phyloP scores from a whole-genome alignment of 345 rosid genomes.

The Barbarea vulgaris region DNA sequence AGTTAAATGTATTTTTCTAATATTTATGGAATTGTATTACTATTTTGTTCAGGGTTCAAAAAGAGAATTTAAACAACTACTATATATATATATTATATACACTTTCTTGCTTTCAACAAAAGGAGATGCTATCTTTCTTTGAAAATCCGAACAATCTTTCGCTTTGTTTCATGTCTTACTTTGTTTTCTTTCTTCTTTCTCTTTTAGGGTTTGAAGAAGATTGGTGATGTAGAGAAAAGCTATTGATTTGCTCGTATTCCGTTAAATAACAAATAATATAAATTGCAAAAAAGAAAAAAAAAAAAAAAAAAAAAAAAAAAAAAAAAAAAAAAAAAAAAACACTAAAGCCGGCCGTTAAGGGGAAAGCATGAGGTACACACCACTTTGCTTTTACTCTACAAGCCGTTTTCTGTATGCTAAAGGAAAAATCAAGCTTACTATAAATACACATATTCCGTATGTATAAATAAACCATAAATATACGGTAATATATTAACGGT shows the following conservation, averaged over 20 bases:
- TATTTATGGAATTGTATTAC: neutral
- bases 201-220: constrained; percentile 44
- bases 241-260: constrained; percentile 27
- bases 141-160: constrained; percentile 43
- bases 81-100: constrained; percentile 35
- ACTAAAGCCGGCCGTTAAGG: constrained; percentile 45
- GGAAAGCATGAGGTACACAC: constrained; percentile 38
- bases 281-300: neutral
- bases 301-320: neutral
- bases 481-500: neutral
- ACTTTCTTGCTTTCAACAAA: constrained; percentile 41
- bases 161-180: constrained; percentile 45
- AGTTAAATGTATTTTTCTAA: neutral
- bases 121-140: constrained; percentile 45
- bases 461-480: neutral
- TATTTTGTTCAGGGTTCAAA: constrained; percentile 22
- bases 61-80: constrained; percentile 18
- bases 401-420: constrained; percentile 40
- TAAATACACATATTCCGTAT: constrained; percentile 26
- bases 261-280: constrained; percentile 17
- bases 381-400: constrained; percentile 41
- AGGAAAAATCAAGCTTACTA: constrained; percentile 30
- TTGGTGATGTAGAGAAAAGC: constrained; percentile 29
- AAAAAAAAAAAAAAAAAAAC: neutral
- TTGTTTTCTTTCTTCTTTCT: constrained; percentile 36